phyloP scores from a whole-genome alignment of 176 grass and related monocot species.

The Miscanthus lutarioriparius region DNA sequence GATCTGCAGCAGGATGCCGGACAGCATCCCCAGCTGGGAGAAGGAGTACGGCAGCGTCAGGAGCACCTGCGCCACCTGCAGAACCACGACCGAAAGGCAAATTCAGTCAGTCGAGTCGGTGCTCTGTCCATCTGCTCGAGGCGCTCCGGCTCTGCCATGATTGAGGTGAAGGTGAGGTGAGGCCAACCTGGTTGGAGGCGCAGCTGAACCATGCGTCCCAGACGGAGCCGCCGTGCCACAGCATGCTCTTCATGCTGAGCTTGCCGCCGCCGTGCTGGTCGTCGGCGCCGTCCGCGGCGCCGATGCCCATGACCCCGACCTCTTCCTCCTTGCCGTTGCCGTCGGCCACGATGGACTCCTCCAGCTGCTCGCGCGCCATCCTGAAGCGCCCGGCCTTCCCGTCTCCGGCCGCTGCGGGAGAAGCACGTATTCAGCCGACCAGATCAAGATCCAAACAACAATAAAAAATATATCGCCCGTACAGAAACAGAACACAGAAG shows the following conservation, averaged over 20 bases:
- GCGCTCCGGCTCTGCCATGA: neutral
- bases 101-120: neutral
- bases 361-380: constrained; percentile 70
- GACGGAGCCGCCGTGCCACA: constrained; percentile 97
- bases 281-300: constrained; percentile 43
- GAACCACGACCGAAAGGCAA: neutral
- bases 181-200: constrained; percentile 87
- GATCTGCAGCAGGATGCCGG: constrained; percentile 62
- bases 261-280: constrained; percentile 39
- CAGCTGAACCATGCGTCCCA: constrained; percentile 99
- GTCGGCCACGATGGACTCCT: constrained; percentile 74
- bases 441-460: constrained; percentile 54
- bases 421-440: neutral
- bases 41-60: constrained; percentile 76
- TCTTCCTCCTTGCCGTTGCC: constrained; percentile 67
- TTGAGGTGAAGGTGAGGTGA: neutral
- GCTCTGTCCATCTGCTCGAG: too few relatives aligned
- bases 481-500: constrained; percentile 14
- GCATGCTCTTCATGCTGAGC: constrained; percentile 57
- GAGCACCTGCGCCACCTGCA: constrained; percentile 76
- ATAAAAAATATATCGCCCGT: neutral
- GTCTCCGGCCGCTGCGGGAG: constrained; percentile 24
- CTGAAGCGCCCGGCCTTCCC: neutral
- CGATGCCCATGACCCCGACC: constrained; percentile 57
- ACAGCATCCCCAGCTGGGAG: constrained; percentile 75